These are phyloP conservation scores for Solanum pinnatisectum DNA, from an alignment of 257 asterid species.

Conservation along the genomic window DNA sequence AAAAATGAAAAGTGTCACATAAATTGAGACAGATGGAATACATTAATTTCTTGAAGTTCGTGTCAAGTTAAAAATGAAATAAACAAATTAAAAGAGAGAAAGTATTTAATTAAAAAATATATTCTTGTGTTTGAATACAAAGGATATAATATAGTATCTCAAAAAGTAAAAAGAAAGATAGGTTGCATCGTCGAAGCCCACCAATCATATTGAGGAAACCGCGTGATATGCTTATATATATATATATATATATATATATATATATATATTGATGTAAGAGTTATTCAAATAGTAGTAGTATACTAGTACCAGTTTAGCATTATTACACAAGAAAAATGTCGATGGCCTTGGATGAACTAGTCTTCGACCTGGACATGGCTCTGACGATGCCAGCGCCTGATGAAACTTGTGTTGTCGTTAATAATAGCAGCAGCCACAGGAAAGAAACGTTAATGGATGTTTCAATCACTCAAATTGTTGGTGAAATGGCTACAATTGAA, in stretches of 20 bases:
- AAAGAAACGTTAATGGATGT: background rate
- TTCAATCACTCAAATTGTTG: background rate
- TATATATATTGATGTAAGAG: background rate
- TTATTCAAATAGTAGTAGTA: background rate
- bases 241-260: background rate
- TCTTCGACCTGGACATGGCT: slow-evolving; percentile 23
- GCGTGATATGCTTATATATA: background rate
- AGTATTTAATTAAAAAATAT: background rate
- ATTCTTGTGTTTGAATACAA: background rate
- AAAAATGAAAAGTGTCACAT: too few relatives aligned
- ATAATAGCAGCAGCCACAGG: background rate
- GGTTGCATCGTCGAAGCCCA: background rate
- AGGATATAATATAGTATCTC: background rate
- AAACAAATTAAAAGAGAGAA: too few relatives aligned
- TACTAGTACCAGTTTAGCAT: background rate
- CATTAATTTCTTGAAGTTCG: too few relatives aligned
- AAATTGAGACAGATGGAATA: too few relatives aligned
- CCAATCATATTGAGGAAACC: background rate
- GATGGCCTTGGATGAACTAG: background rate
- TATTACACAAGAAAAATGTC: background rate
- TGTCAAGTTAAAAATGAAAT: too few relatives aligned
- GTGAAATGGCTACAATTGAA: slow-evolving; percentile 1
- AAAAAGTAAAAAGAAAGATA: background rate
- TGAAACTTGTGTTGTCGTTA: background rate
- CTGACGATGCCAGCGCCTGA: background rate